phyloP scores from a whole-genome alignment of 1,139 yeast species.

The Debaryomycetaceae sp. region DNA sequence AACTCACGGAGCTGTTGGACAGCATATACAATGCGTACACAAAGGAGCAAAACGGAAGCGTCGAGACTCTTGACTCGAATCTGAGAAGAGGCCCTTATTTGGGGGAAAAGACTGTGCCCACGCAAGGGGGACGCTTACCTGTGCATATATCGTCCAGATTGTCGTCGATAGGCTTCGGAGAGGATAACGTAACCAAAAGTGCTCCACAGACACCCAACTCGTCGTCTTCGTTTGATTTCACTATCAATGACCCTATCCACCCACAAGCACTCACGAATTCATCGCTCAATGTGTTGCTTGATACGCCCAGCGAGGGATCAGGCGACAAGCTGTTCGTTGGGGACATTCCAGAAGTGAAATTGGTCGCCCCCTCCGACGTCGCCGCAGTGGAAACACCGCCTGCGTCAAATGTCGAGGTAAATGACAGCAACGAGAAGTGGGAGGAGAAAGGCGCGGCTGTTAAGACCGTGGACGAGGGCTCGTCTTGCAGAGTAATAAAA shows the following conservation, averaged over 20 bases:
- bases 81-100: conserved; percentile 2
- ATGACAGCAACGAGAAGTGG: conserved; percentile 22
- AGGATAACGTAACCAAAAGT: conserved; percentile 17
- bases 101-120: conserved; percentile 5
- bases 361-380: conserved; percentile 4
- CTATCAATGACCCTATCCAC: conserved; percentile 15
- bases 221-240: conserved; percentile 27
- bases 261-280: conserved; percentile 26
- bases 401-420: background rate
- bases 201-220: conserved; percentile 31
- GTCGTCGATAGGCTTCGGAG: conserved; percentile 21
- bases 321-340: conserved; percentile 12
- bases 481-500: conserved; percentile 31
- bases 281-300: conserved; percentile 36
- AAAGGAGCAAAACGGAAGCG: conserved; percentile 15
- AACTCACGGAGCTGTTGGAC: conserved; percentile 31
- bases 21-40: conserved; percentile 31
- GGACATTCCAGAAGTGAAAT: conserved; percentile 1
- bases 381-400: background rate
- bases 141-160: conserved; percentile 31
- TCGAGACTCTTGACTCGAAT: conserved; percentile 32
- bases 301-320: conserved; percentile 23
- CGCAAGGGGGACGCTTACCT: conserved; percentile 10
- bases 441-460: conserved; percentile 38
- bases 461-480: conserved; percentile 17